Percentiles rank a stretch among this genome's conserved stretches.
Evolutionary conservation across 176 grass and related monocot species (phyloP).

Genomic region (Eleusine indica): DNA sequence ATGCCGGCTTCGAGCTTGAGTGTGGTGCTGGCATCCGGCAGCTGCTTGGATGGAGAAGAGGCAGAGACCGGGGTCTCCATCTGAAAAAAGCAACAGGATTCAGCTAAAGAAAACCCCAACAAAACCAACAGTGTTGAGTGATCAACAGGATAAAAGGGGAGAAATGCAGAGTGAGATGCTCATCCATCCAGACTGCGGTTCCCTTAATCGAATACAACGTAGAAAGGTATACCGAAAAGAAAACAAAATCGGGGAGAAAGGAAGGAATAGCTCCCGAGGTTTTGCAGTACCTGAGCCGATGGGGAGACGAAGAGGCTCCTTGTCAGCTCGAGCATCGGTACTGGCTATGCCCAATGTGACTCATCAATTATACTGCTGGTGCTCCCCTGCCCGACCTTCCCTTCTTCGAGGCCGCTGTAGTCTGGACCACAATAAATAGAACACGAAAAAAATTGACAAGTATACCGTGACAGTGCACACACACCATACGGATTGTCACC

Average conservation of each 20-base stretch:
- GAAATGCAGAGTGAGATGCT: background rate
- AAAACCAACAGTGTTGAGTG: background rate
- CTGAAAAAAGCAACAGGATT: background rate
- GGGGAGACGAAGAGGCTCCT: background rate
- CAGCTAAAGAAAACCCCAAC: background rate
- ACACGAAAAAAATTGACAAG: background rate
- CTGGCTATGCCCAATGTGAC: too few relatives aligned
- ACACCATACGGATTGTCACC: background rate
- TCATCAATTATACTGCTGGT: too few relatives aligned
- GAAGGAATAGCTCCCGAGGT: background rate
- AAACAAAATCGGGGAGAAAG: background rate
- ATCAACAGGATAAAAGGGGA: background rate
- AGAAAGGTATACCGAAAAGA: background rate
- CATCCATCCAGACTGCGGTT: background rate
- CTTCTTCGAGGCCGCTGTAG: background rate
- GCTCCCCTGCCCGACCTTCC: background rate
- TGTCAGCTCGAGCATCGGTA: background rate
- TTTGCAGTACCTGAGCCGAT: background rate
- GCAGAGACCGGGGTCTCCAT: slow-evolving; percentile 22
- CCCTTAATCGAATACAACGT: background rate
- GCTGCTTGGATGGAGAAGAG: background rate
- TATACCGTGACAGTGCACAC: background rate
- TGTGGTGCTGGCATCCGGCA: background rate
- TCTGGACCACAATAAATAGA: background rate
- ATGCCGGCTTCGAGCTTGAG: background rate